A percentile compares a stretch with the other conserved stretches of the same genome.
Evolutionary conservation across 2,329 filamentous ascomycete genomes (phyloP).

Genomic region (Blastomyces silverae): DNA sequence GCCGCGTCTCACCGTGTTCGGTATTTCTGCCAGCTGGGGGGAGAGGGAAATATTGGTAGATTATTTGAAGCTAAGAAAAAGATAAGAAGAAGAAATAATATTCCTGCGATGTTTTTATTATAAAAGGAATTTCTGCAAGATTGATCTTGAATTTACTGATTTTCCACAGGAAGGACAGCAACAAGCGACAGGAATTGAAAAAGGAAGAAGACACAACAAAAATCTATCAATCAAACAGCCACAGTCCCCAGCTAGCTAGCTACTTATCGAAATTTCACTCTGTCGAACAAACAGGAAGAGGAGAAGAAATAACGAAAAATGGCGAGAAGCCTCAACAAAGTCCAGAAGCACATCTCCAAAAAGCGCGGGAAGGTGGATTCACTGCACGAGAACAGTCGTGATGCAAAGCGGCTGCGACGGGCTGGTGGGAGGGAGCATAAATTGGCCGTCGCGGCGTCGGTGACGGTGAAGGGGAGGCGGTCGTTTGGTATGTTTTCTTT

Average conservation of each 20-base stretch:
- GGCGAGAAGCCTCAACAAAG: slow-evolving; percentile 72
- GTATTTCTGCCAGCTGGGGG: not conserved
- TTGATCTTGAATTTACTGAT: too few species aligned
- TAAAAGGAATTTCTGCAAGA: too few species aligned
- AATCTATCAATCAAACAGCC: too few species aligned
- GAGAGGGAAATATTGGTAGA: not conserved
- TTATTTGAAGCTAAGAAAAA: too few species aligned
- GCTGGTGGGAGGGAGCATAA: slow-evolving; percentile 77
- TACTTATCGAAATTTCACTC: not conserved
- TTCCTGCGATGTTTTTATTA: too few species aligned
- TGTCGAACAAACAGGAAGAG: not conserved
- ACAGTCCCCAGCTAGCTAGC: too few species aligned
- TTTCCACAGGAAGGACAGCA: too few species aligned
- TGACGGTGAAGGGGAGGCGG: slow-evolving; percentile 66
- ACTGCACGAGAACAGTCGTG: slow-evolving; percentile 81
- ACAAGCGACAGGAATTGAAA: too few species aligned
- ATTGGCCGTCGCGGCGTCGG: slow-evolving; percentile 63
- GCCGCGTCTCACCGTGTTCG: not conserved
- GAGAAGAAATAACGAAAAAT: slow-evolving; percentile 43
- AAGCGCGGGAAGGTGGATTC: slow-evolving; percentile 70
- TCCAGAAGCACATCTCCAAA: slow-evolving; percentile 82
- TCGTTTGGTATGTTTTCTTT: slow-evolving; percentile 53
- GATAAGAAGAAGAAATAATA: too few species aligned
- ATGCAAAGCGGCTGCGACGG: slow-evolving; percentile 72
- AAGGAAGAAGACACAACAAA: too few species aligned